Evolutionary conservation across 1,284 basidiomycete species (phyloP).

Genomic region (Rhodotorula glutinis): DNA sequence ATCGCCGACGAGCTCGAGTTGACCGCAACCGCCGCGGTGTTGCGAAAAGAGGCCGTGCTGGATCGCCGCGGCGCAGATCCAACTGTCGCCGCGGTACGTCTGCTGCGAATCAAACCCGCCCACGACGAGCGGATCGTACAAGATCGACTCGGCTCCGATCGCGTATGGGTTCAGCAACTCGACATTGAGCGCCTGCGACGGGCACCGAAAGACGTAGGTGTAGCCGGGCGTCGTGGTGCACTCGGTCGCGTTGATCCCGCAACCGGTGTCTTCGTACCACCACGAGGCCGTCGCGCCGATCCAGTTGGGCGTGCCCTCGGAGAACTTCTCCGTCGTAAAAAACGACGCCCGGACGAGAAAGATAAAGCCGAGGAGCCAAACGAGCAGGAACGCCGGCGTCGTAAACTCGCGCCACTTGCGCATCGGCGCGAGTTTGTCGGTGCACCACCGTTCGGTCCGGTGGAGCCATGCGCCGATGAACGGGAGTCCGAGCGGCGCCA

Average conservation of each 20-base stretch:
- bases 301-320: slow-evolving; percentile 21
- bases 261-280: slow-evolving; percentile 51
- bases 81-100: slow-evolving; percentile 79
- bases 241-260: slow-evolving; percentile 66
- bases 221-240: slow-evolving; percentile 67
- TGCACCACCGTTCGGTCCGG: slow-evolving; percentile 13
- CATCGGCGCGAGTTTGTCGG: slow-evolving; percentile 9
- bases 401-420: slow-evolving; percentile 12
- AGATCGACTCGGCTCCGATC: slow-evolving; percentile 65
- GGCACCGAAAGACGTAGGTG: slow-evolving; percentile 73
- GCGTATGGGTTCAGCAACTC: slow-evolving; percentile 72
- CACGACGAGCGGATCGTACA: slow-evolving; percentile 71
- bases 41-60: slow-evolving; percentile 55
- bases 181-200: slow-evolving; percentile 65
- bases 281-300: slow-evolving; percentile 44
- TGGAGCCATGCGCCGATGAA: slow-evolving; percentile 14
- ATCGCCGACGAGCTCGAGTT: slow-evolving; percentile 65
- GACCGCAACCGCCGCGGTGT: slow-evolving; percentile 70
- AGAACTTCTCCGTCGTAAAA: slow-evolving; percentile 57
- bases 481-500: slow-evolving; percentile 18
- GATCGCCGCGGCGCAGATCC: slow-evolving; percentile 79
- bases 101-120: slow-evolving; percentile 61
- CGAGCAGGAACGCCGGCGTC: slow-evolving; percentile 54
- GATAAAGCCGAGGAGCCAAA: slow-evolving; percentile 67
- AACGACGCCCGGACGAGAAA: slow-evolving; percentile 70